phyloP scores from a whole-genome alignment of 257 asterid genomes.

The Solanum microdontum region DNA sequence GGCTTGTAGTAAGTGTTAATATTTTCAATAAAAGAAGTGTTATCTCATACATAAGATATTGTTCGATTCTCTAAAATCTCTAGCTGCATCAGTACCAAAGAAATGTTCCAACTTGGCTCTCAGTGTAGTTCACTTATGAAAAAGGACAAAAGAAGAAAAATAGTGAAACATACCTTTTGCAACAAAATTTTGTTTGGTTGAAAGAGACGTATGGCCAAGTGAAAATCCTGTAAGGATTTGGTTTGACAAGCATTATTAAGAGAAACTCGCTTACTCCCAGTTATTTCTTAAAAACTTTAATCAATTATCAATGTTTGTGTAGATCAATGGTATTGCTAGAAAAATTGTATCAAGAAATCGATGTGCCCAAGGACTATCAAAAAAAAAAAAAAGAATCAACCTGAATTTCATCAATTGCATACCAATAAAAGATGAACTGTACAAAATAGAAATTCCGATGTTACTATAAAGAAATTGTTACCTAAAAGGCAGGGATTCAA shows the following conservation, averaged over 20 bases:
- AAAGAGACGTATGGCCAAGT: conserved; percentile 70
- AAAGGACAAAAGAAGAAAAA: conserved; percentile 7
- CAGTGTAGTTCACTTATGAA: conserved; percentile 2
- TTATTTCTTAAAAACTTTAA: not conserved
- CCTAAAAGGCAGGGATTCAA: not conserved
- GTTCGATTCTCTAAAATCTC: not conserved
- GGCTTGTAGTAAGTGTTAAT: not conserved
- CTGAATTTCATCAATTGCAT: not conserved
- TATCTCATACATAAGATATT: not conserved
- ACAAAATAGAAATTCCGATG: not conserved
- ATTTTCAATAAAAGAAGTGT: not conserved
- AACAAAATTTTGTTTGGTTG: conserved; percentile 73
- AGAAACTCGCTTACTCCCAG: conserved; percentile 8
- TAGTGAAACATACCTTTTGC: conserved; percentile 64
- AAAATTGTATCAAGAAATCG: not conserved
- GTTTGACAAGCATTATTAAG: not conserved
- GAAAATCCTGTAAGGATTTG: conserved; percentile 67
- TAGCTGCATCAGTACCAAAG: not conserved
- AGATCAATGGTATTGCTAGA: not conserved
- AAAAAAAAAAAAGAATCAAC: not conserved
- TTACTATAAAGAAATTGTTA: not conserved
- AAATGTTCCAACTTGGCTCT: conserved; percentile 6
- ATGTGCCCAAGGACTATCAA: not conserved
- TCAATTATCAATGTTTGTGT: not conserved
- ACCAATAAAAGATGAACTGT: not conserved